Conservation (phyloP, 192 early-diverging fungal genomes). For the Backusella australiensis region DNA sequence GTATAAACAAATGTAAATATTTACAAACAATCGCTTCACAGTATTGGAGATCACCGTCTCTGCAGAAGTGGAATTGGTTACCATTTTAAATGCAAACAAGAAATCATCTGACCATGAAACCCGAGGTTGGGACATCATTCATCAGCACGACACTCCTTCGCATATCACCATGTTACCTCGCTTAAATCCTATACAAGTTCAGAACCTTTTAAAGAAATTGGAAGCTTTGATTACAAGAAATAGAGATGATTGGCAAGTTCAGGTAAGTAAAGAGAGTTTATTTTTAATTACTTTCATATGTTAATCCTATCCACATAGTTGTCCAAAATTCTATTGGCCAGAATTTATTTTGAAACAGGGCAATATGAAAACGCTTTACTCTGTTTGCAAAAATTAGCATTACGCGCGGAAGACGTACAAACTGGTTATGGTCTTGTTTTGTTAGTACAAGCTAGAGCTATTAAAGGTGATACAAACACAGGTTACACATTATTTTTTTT, state of each 20-base stretch:
- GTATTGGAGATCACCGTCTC: neutral
- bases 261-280: neutral
- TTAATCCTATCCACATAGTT: slow-evolving; percentile 21
- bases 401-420: slow-evolving; percentile 32
- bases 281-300: neutral
- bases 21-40: neutral
- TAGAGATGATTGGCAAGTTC: slow-evolving; percentile 7
- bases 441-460: slow-evolving; percentile 49
- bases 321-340: slow-evolving; percentile 49
- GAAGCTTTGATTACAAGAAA: neutral
- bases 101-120: slow-evolving; percentile 2
- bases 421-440: slow-evolving; percentile 59
- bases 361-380: slow-evolving; percentile 42
- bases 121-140: slow-evolving; percentile 6
- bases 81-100: neutral
- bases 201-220: neutral
- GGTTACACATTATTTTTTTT: neutral
- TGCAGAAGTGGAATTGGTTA: slow-evolving; percentile 2
- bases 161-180: neutral
- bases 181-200: neutral
- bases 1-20: neutral
- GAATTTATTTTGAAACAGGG: slow-evolving; percentile 54
- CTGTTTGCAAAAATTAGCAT: slow-evolving; percentile 30
- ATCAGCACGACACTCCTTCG: slow-evolving; percentile 3
- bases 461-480: slow-evolving; percentile 41